These are phyloP conservation scores for Fusarium sp. DNA, from an alignment of 2,329 filamentous ascomycete species.

Conservation along the genomic window DNA sequence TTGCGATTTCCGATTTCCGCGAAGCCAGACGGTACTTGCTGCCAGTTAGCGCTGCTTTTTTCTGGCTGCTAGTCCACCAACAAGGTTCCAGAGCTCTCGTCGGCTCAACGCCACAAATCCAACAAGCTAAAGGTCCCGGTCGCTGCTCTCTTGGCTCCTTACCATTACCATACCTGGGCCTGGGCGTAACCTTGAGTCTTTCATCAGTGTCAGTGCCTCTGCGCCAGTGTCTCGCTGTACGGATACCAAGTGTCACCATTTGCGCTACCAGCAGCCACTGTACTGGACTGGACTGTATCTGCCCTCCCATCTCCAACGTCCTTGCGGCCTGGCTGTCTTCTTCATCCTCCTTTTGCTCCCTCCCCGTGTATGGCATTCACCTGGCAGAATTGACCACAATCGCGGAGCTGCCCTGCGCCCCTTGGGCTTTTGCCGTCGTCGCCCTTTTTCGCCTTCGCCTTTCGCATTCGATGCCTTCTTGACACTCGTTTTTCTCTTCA, in stretches of 20 bases:
- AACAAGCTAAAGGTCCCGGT: slow-evolving; percentile 26
- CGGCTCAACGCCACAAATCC: slow-evolving; percentile 44
- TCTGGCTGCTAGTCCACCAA: slow-evolving; percentile 36
- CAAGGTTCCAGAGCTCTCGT: slow-evolving; percentile 41
- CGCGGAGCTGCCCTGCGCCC: slow-evolving; percentile 26
- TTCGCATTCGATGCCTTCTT: slow-evolving; percentile 39
- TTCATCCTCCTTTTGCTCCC: slow-evolving; percentile 12
- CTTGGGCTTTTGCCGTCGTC: slow-evolving; percentile 23
- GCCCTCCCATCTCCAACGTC: not conserved
- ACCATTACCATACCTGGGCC: not conserved
- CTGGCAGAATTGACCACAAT: slow-evolving; percentile 23
- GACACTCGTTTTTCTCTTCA: slow-evolving; percentile 39
- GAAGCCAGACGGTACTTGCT: slow-evolving; percentile 17
- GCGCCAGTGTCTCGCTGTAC: slow-evolving; percentile 14
- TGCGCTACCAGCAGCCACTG: slow-evolving; percentile 5
- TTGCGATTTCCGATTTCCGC: slow-evolving; percentile 12
- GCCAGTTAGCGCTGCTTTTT: slow-evolving; percentile 35
- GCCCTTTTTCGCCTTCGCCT: slow-evolving; percentile 12
- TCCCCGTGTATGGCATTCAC: slow-evolving; percentile 7
- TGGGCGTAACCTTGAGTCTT: not conserved
- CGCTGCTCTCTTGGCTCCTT: not conserved
- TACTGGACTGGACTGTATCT: not conserved
- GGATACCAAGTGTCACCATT: slow-evolving; percentile 13
- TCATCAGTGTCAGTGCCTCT: not conserved
- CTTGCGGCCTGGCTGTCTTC: slow-evolving; percentile 5